phyloP scores from a whole-genome alignment of 495 filamentous ascomycete genomes.

The Aeminium ludgeri region DNA sequence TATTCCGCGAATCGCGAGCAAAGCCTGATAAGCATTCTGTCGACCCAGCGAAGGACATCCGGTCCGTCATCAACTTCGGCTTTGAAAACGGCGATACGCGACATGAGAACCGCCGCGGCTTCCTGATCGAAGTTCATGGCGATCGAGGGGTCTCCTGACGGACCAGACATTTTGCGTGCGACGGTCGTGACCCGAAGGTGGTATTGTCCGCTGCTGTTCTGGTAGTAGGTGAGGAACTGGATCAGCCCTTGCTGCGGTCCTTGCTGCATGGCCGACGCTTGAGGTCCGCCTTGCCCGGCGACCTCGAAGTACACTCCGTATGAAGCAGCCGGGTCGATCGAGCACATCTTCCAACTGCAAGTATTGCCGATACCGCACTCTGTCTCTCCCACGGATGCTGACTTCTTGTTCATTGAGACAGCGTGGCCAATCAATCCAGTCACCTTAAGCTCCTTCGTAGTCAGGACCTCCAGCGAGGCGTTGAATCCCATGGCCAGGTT shows the following conservation, averaged over 20 bases:
- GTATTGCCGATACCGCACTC: slow-evolving; percentile 98
- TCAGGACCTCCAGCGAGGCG: slow-evolving; percentile 87
- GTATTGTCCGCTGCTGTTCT: slow-evolving; percentile 89
- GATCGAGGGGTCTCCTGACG: slow-evolving; percentile 90
- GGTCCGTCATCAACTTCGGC: slow-evolving; percentile 97
- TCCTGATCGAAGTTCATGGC: slow-evolving; percentile 98
- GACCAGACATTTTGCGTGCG: slow-evolving; percentile 78
- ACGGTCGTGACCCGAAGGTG: slow-evolving; percentile 93
- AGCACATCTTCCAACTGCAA: slow-evolving; percentile 99
- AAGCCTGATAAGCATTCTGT: slow-evolving; percentile 92
- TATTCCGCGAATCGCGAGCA: slow-evolving; percentile 98
- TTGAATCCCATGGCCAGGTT: slow-evolving; percentile 98
- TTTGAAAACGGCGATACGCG: slow-evolving; percentile 95
- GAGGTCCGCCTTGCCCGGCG: slow-evolving; percentile 78
- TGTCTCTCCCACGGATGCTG: slow-evolving; percentile 88
- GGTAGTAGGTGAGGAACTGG: slow-evolving; percentile 98
- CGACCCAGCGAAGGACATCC: slow-evolving; percentile 97
- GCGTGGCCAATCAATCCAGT: slow-evolving; percentile 96
- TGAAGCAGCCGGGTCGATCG: slow-evolving; percentile 81
- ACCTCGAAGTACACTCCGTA: slow-evolving; percentile 98
- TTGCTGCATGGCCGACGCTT: slow-evolving; percentile 53
- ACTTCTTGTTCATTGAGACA: slow-evolving; percentile 94
- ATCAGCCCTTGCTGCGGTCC: slow-evolving; percentile 87
- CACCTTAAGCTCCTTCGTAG: slow-evolving; percentile 96
- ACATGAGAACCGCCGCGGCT: slow-evolving; percentile 95